Evolutionary conservation across 495 filamentous ascomycete genomes (phyloP), one percentile per base, ranked within the genome.

Genomic region (Lichenothelia convexa): DNA sequence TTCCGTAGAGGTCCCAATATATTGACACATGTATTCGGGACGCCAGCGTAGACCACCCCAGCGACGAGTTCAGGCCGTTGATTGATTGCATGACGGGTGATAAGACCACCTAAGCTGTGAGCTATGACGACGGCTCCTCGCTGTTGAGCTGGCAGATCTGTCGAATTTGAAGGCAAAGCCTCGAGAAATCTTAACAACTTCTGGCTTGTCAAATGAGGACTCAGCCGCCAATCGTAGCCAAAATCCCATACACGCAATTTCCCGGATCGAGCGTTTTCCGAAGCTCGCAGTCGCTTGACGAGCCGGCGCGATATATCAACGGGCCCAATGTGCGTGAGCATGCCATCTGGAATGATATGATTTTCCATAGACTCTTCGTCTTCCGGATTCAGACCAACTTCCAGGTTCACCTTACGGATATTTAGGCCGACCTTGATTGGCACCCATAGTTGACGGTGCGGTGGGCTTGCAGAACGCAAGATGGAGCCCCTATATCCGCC

Each of bases 191-290:
- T 50, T 19, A 77, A 68, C 4, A 97, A 57, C 34, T 68, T 67
- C 7, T 63, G 59, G 1, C 78, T 82, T 2, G 91, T 66, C 1
- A 87, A 57, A 46, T 80, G 68, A 1, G 89, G 89, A 41, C 79
- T 83, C 36, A 97, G 59, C 20, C 89, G 71, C 87, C 87, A 97
- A 53, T 97, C 87, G 49, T 93, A 97, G 21, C 89, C 85, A 46
- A 89, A 97, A 43, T 94, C 76, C 55, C 79, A 78, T 2, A 94
- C 71, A 26, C 84, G 65, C 1, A 94, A 59, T 40, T 67, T 76
- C 18, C 80, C 80, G 11, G 63, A 66, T 26, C 65, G 56, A 2
- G 72, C 71, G 42, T 87, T 89, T 26, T 80, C 71, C 37, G 70
- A 79, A 22, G 76, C 72, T 39, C 69, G 64, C 20, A 94, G 47